phyloP scores from a whole-genome alignment of 2,329 filamentous ascomycete genomes.

The Helotiales sp. region DNA sequence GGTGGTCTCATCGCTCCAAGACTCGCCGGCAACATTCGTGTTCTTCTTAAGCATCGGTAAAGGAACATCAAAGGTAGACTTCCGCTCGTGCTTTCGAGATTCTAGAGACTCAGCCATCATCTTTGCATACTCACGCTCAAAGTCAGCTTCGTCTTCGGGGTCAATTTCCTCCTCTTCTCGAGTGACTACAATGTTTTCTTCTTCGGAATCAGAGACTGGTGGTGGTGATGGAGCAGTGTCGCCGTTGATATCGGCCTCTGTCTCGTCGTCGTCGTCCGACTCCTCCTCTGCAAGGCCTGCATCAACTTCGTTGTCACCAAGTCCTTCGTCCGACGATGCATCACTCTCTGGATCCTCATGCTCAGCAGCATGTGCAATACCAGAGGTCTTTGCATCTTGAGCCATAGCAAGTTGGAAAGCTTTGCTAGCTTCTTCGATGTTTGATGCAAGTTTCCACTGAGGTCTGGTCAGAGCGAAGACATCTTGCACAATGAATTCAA shows the following conservation, averaged over 20 bases:
- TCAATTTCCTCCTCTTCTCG: slow-evolving; percentile 88
- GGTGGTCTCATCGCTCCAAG: slow-evolving; percentile 41
- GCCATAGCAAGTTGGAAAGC: slow-evolving; percentile 85
- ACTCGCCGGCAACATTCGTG: slow-evolving; percentile 36
- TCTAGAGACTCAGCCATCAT: slow-evolving; percentile 98
- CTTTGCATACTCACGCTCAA: slow-evolving; percentile 96
- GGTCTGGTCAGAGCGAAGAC: slow-evolving; percentile 82
- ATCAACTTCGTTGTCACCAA: slow-evolving; percentile 60
- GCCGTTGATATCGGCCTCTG: slow-evolving; percentile 47
- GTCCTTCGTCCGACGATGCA: slow-evolving; percentile 75
- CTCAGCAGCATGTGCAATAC: slow-evolving; percentile 68
- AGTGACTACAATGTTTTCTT: slow-evolving; percentile 90
- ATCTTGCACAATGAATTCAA: slow-evolving; percentile 95
- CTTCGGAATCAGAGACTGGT: slow-evolving; percentile 64
- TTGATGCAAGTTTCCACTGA: slow-evolving; percentile 85
- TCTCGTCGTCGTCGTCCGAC: slow-evolving; percentile 51
- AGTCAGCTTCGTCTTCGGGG: slow-evolving; percentile 92
- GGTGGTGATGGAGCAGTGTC: slow-evolving; percentile 49
- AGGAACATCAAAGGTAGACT: slow-evolving; percentile 93
- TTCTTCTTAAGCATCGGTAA: slow-evolving; percentile 79
- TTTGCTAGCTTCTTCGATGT: slow-evolving; percentile 78
- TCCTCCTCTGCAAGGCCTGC: slow-evolving; percentile 43
- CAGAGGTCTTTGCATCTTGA: slow-evolving; percentile 82
- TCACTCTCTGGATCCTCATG: slow-evolving; percentile 71
- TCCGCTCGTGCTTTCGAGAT: slow-evolving; percentile 93